Evolutionary conservation across 1,284 basidiomycete species (phyloP).

Genomic region (Moniliophthora roreri): DNA sequence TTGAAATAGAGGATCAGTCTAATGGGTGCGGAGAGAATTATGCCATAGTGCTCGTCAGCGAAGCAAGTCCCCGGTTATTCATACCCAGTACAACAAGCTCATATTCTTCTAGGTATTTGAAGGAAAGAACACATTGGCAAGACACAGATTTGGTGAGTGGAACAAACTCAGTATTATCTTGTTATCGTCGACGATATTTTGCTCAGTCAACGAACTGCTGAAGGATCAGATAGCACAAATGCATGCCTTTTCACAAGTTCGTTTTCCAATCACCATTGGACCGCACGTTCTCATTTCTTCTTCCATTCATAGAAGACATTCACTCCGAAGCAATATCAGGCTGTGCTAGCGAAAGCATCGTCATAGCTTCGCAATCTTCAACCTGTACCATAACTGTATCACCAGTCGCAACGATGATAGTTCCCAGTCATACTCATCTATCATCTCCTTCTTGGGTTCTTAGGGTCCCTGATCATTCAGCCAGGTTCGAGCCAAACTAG

Average conservation of each 20-base stretch:
- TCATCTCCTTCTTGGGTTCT: no score
- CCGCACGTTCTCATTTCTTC: neutral
- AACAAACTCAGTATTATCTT: neutral
- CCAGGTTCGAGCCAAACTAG: no score
- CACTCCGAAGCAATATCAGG: constrained; percentile 70
- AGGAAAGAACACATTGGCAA: constrained; percentile 70
- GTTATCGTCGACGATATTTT: constrained; percentile 12
- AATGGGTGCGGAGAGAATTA: constrained; percentile 80
- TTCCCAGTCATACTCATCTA: neutral
- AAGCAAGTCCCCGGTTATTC: constrained; percentile 39
- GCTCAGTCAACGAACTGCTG: constrained; percentile 69
- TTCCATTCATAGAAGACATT: constrained; percentile 60
- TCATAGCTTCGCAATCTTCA: neutral
- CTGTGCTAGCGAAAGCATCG: constrained; percentile 42
- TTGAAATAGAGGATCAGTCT: constrained; percentile 74
- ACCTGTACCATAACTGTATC: neutral
- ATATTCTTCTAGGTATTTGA: constrained; percentile 57
- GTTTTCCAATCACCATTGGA: constrained; percentile 9
- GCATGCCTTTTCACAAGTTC: constrained; percentile 84
- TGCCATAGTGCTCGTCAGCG: constrained; percentile 70
- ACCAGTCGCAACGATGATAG: neutral
- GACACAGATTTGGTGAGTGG: constrained; percentile 63
- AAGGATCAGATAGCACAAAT: constrained; percentile 74
- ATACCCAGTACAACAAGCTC: constrained; percentile 1
- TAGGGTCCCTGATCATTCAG: no score